These are phyloP conservation scores for Apiospora saccharicola DNA, from an alignment of 2,329 filamentous ascomycete species.

Conservation along the genomic window DNA sequence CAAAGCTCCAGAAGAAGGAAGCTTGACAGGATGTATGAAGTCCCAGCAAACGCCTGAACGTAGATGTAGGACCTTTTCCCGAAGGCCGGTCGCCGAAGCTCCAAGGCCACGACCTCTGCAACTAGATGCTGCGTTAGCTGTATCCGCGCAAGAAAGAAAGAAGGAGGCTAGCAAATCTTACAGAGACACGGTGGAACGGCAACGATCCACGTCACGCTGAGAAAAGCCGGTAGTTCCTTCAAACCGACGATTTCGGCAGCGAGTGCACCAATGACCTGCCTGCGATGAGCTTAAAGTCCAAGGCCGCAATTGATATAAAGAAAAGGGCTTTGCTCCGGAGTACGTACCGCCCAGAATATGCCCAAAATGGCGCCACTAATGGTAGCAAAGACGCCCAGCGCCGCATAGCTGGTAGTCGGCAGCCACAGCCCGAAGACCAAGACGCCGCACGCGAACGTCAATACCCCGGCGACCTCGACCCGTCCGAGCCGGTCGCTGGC, in stretches of 20 bases:
- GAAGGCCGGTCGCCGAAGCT: not conserved
- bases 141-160: not conserved
- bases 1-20: not conserved
- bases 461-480: slow-evolving; percentile 66
- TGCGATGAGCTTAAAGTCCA: not conserved
- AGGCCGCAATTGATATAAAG: not conserved
- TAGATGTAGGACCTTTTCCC: not conserved
- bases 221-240: slow-evolving; percentile 6
- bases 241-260: slow-evolving; percentile 1
- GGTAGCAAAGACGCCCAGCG: slow-evolving; percentile 66
- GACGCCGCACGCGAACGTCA: slow-evolving; percentile 62
- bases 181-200: slow-evolving; percentile 1
- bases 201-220: slow-evolving; percentile 1
- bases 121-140: not conserved
- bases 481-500: slow-evolving; percentile 65
- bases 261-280: not conserved
- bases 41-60: not conserved
- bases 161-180: not conserved
- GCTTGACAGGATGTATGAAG: not conserved
- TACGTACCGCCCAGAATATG: slow-evolving; percentile 58
- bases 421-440: slow-evolving; percentile 69
- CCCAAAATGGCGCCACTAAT: slow-evolving; percentile 65
- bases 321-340: too few species aligned
- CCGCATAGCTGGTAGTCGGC: slow-evolving; percentile 62
- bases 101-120: slow-evolving; percentile 11